Evolutionary conservation across 2,329 filamentous ascomycete genomes (phyloP).

Genomic region (Fonsecaea pugnacius): DNA sequence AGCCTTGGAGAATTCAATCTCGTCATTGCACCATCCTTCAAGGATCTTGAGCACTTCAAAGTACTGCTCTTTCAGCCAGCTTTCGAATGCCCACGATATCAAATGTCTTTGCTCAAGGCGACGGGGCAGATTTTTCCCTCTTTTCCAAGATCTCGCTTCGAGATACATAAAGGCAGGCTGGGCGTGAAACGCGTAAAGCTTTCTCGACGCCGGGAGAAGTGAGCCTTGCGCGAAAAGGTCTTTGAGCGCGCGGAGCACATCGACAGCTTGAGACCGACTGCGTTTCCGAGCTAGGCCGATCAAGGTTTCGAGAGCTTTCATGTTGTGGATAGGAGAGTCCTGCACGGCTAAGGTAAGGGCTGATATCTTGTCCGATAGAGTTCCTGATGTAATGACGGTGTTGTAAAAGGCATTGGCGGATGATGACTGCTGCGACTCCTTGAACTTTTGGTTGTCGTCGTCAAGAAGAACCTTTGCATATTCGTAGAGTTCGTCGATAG

Average conservation of each 20-base stretch:
- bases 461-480: slow-evolving; percentile 78
- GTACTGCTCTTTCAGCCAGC: slow-evolving; percentile 92
- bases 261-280: slow-evolving; percentile 88
- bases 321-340: slow-evolving; percentile 92
- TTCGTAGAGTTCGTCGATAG: slow-evolving; percentile 58
- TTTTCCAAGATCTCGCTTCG: slow-evolving; percentile 63
- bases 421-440: slow-evolving; percentile 69
- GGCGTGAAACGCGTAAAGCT: slow-evolving; percentile 75
- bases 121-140: slow-evolving; percentile 72
- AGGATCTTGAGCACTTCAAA: slow-evolving; percentile 91
- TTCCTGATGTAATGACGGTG: slow-evolving; percentile 95
- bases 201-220: slow-evolving; percentile 79
- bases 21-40: slow-evolving; percentile 91
- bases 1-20: slow-evolving; percentile 89
- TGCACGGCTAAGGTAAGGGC: slow-evolving; percentile 92
- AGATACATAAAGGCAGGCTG: slow-evolving; percentile 76
- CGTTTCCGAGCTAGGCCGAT: slow-evolving; percentile 85
- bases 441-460: slow-evolving; percentile 76
- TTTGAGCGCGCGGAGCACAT: slow-evolving; percentile 89
- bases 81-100: slow-evolving; percentile 87
- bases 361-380: slow-evolving; percentile 94
- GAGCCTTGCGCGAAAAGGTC: slow-evolving; percentile 91
- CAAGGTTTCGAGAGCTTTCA: slow-evolving; percentile 83
- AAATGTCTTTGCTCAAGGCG: slow-evolving; percentile 76
- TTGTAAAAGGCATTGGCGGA: slow-evolving; percentile 96